phyloP scores from a whole-genome alignment of 805 yeast genomes.

The Saturnispora mendoncae region DNA sequence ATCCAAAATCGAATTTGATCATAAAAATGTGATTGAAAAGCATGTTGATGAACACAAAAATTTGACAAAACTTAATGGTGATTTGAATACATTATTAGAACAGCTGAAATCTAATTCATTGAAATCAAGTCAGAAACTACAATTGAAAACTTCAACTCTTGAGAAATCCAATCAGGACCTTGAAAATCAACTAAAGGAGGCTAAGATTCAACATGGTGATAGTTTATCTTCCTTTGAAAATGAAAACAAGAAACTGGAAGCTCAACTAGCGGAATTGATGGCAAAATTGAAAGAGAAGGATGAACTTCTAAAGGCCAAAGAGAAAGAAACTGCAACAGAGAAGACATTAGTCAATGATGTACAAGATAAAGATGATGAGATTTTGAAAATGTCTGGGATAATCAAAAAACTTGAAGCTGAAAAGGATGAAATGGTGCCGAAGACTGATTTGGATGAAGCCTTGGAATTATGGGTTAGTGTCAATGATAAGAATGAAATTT shows the following conservation, averaged over 20 bases:
- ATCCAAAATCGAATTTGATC: neutral
- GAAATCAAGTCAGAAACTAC: no score
- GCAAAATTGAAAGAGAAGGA: no score
- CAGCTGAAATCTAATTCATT: no score
- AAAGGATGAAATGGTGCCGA: slow-evolving; percentile 7
- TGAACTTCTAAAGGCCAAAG: neutral
- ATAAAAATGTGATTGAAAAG: neutral
- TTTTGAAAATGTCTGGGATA: neutral
- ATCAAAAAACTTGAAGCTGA: slow-evolving; percentile 5
- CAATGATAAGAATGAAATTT: slow-evolving; percentile 12
- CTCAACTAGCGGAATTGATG: no score
- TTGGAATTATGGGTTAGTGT: slow-evolving; percentile 13
- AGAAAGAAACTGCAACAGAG: neutral
- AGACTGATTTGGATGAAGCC: slow-evolving; percentile 12
- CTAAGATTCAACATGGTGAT: no score
- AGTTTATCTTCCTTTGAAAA: no score
- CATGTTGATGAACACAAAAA: neutral
- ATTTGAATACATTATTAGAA: neutral
- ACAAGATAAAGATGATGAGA: neutral
- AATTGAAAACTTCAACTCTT: no score
- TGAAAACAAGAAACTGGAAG: neutral
- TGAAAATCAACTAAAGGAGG: no score
- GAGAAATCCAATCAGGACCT: no score
- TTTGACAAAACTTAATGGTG: no score
- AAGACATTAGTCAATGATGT: neutral